Base-by-base conservation (phyloP, 2,329 filamentous ascomycete genomes). In the Aspergillus glaucus region DNA sequence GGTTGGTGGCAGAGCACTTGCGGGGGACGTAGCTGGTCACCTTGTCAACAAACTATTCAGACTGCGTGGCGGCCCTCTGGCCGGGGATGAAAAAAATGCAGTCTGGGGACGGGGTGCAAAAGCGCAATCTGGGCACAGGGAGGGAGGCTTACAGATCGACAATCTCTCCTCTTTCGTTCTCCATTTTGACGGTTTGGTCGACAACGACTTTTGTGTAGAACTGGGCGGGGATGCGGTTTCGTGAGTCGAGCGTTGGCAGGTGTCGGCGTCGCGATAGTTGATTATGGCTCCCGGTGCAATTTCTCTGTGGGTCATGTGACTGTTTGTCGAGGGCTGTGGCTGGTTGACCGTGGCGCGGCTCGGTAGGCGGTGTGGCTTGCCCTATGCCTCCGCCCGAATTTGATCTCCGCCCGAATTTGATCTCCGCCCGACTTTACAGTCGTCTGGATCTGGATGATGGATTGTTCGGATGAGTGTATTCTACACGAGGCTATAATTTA, bases 151-250 rank as follows among this genome's bases (percentile, higher is more conserved):
- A 95, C 89, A 95, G 90, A 81, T 97, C 92, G 77, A 97, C 93
- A 80, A 96, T 91, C 79, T 97, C 90, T 81, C 92, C 92, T 80
- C 90, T 90, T 82, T 97, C 93, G 90, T 98, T 98, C 85, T 98
- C 93, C 93, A 97, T 98, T 79, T 82, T 91, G 72, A 65, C 69
- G 68, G 66, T 65, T 63, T 56, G 57, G 67, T 68, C 61, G 62
- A 63, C 63, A 63, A 66, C 65, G 57, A 40, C 37, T 59, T 58
- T 62, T 62, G 61, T 61, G 61, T 59, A 56, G 62, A 45, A 51
- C 46, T 51, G 57, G 50, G 45, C 50, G 58, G 52, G 54, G 59
- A 53, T 57, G 43, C 26, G 40, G 17, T 60, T 57, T 30, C 26
- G 55, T 52, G 57, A 52, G 55, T 53, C 60, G 60, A 61, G 60